Conservation (phyloP, 2,329 filamentous ascomycete genomes). For the Cucurbitaria berberidis region DNA sequence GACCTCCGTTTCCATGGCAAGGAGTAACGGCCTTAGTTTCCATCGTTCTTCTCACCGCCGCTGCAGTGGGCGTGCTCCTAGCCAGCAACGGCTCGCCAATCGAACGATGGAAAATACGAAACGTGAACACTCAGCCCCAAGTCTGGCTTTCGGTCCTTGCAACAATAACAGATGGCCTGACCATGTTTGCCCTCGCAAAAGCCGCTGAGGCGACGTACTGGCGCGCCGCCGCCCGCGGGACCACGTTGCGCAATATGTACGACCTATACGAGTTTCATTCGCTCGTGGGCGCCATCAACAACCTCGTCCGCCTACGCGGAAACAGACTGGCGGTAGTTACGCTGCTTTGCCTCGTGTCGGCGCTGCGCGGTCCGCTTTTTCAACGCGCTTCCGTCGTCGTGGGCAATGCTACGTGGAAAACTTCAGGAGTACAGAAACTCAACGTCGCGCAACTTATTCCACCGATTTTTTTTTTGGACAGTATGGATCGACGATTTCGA, state of each 20-base stretch:
- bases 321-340: background rate
- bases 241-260: slow-evolving; percentile 9
- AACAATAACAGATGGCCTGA: slow-evolving; percentile 10
- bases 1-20: background rate
- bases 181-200: slow-evolving; percentile 1
- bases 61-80: slow-evolving; percentile 7
- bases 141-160: slow-evolving; percentile 10
- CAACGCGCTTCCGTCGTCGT: slow-evolving; percentile 7
- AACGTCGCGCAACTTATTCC: too few species aligned
- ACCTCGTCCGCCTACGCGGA: background rate
- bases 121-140: slow-evolving; percentile 3
- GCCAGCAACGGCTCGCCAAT: slow-evolving; percentile 5
- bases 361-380: background rate
- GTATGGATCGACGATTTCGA: too few species aligned
- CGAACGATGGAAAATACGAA: slow-evolving; percentile 2
- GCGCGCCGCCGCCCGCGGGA: slow-evolving; percentile 2
- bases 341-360: too few species aligned
- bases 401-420: background rate
- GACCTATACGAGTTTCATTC: slow-evolving; percentile 9
- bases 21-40: slow-evolving; percentile 1
- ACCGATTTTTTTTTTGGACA: too few species aligned
- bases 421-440: too few species aligned
- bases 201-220: slow-evolving; percentile 1
- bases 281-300: slow-evolving; percentile 7
- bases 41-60: slow-evolving; percentile 8